phyloP scores from a whole-genome alignment of 495 filamentous ascomycete species.

The Cenococcum geophilum region DNA sequence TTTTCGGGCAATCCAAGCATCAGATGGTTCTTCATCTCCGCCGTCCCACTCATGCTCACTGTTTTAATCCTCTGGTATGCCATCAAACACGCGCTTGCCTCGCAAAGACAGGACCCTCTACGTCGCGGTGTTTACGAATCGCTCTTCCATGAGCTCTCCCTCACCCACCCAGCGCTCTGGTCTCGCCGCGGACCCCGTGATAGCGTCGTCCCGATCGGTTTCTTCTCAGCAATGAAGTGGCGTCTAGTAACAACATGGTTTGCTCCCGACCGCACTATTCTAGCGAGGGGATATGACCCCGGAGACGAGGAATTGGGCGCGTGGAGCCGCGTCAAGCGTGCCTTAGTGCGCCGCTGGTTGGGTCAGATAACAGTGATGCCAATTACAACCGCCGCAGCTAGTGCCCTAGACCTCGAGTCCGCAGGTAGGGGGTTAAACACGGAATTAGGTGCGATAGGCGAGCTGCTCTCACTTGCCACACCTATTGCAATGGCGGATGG shows the following conservation, averaged over 20 bases:
- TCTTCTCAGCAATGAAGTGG: slow-evolving; percentile 42
- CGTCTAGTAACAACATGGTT: slow-evolving; percentile 45
- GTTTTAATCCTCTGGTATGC: slow-evolving; percentile 46
- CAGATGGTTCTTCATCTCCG: slow-evolving; percentile 48
- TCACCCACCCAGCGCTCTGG: slow-evolving; percentile 45
- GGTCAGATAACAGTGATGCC: slow-evolving; percentile 32
- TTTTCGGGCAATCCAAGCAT: slow-evolving; percentile 43
- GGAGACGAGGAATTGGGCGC: slow-evolving; percentile 40
- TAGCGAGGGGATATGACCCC: slow-evolving; percentile 24
- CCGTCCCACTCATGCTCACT: slow-evolving; percentile 44
- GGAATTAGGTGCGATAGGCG: slow-evolving; percentile 25
- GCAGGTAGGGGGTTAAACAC: slow-evolving; percentile 12
- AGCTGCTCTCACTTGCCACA: slow-evolving; percentile 28
- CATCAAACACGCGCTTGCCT: slow-evolving; percentile 46
- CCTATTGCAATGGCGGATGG: slow-evolving; percentile 26
- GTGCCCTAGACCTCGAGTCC: slow-evolving; percentile 21
- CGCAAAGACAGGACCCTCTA: slow-evolving; percentile 43
- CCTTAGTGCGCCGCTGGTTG: slow-evolving; percentile 44
- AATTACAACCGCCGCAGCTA: slow-evolving; percentile 13
- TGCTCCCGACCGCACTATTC: slow-evolving; percentile 35
- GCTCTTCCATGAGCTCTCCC: slow-evolving; percentile 45
- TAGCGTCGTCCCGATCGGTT: slow-evolving; percentile 37
- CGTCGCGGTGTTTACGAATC: slow-evolving; percentile 49
- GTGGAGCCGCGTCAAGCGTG: slow-evolving; percentile 44
- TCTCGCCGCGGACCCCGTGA: slow-evolving; percentile 44